phyloP scores from a whole-genome alignment of 2,329 filamentous ascomycete genomes.

The Pochonia chlamydosporia region DNA sequence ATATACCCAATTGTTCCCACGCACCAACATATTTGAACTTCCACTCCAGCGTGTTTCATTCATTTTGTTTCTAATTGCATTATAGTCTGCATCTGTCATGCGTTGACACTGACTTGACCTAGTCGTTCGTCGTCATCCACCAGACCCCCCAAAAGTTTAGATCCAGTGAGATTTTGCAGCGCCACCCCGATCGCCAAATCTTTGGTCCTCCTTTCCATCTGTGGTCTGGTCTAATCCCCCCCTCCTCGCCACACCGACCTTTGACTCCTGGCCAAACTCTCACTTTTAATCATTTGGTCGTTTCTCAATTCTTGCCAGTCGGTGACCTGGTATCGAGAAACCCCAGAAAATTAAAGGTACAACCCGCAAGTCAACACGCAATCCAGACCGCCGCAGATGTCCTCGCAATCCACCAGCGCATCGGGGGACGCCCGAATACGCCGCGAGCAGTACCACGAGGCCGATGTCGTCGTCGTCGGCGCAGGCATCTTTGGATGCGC shows the following conservation, averaged over 20 bases:
- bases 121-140: too few species aligned
- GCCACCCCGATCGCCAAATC: not conserved
- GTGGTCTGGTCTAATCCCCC: not conserved
- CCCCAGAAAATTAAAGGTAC: too few species aligned
- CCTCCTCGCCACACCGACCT: not conserved
- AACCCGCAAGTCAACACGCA: not conserved
- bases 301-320: too few species aligned
- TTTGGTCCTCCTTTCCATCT: not conserved
- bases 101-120: too few species aligned
- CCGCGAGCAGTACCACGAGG: slow-evolving; percentile 53
- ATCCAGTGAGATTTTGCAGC: not conserved
- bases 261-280: too few species aligned
- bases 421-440: slow-evolving; percentile 35
- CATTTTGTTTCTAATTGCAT: too few species aligned
- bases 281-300: too few species aligned
- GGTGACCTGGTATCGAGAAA: too few species aligned
- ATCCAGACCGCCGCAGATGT: not conserved
- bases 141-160: too few species aligned
- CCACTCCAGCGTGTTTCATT: too few species aligned
- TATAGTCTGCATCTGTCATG: too few species aligned
- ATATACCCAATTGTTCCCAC: not conserved
- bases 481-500: slow-evolving; percentile 88
- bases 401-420: slow-evolving; percentile 9
- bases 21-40: too few species aligned
- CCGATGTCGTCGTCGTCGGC: slow-evolving; percentile 86